Evolutionary conservation across 2,329 filamentous ascomycete species (phyloP).

Genomic region (Neocucurbitaria cava): DNA sequence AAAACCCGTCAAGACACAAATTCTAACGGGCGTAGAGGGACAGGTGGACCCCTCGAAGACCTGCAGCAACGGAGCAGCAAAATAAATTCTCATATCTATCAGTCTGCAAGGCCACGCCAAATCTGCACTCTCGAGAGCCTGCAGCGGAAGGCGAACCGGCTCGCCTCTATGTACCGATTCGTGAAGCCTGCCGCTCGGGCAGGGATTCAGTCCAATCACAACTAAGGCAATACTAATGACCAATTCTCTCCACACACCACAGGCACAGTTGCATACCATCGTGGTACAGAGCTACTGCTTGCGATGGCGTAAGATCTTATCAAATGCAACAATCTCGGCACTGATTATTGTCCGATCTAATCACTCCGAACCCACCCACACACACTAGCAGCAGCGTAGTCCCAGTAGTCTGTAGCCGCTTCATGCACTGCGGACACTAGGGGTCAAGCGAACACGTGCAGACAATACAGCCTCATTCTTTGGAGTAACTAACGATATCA

Average conservation of each 20-base stretch:
- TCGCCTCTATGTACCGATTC: conserved; percentile 26
- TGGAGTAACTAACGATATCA: conserved; percentile 14
- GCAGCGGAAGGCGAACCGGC: conserved; percentile 23
- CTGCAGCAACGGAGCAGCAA: conserved; percentile 14
- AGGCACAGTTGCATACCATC: no score
- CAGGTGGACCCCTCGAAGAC: background rate
- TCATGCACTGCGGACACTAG: conserved; percentile 32
- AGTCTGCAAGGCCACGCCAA: conserved; percentile 8
- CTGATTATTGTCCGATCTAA: background rate
- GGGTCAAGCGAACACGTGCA: conserved; percentile 27
- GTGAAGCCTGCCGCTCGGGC: conserved; percentile 13
- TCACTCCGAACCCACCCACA: conserved; percentile 3
- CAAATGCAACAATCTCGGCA: background rate
- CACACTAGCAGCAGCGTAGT: background rate
- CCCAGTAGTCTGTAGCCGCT: conserved; percentile 15
- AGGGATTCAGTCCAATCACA: conserved; percentile 6
- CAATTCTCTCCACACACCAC: background rate
- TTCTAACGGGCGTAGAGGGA: background rate
- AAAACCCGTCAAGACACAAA: conserved; percentile 3
- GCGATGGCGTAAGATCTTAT: background rate
- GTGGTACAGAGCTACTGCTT: background rate
- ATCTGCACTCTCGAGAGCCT: conserved; percentile 11
- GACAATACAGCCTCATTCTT: conserved; percentile 4
- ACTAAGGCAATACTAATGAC: background rate
- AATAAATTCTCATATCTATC: conserved; percentile 14